A percentile compares a stretch with the other conserved stretches of the same genome.
phyloP scores from a whole-genome alignment of 2,329 filamentous ascomycete species.

The Nothopassalora personata region DNA sequence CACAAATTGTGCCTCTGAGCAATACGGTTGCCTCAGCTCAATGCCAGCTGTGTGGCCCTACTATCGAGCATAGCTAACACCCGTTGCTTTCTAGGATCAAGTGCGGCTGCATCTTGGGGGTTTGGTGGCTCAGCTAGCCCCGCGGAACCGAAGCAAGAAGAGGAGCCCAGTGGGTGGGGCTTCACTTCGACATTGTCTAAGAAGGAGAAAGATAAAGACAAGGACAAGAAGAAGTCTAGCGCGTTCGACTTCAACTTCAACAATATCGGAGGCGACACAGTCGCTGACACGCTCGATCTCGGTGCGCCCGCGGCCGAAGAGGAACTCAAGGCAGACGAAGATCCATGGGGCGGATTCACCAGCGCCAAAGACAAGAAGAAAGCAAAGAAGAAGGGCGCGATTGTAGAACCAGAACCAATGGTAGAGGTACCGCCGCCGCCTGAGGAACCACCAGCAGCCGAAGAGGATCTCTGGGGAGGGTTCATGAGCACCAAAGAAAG shows the following conservation, averaged over 20 bases:
- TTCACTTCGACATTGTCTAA: conserved; percentile 25
- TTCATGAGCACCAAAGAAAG: conserved; percentile 8
- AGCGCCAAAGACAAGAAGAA: conserved; percentile 33
- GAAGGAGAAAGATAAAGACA: conserved; percentile 30
- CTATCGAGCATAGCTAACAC: too few relatives aligned
- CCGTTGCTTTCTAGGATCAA: too few relatives aligned
- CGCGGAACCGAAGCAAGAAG: conserved; percentile 22
- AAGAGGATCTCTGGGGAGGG: conserved; percentile 26
- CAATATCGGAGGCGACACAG: conserved; percentile 12
- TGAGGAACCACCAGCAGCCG: conserved; percentile 18
- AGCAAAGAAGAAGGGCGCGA: conserved; percentile 22
- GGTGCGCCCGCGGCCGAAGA: conserved; percentile 18
- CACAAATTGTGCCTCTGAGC: too few relatives aligned
- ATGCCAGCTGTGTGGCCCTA: too few relatives aligned
- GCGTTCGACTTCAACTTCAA: conserved; percentile 31
- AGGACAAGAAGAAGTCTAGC: conserved; percentile 35
- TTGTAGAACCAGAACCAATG: conserved; percentile 22
- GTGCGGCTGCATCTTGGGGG: conserved; percentile 31
- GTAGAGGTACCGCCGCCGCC: conserved; percentile 21
- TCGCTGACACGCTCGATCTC: conserved; percentile 17
- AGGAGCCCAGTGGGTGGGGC: conserved; percentile 22
- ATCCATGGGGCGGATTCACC: conserved; percentile 26
- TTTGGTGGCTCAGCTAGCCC: conserved; percentile 24
- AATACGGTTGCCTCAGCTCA: too few relatives aligned
- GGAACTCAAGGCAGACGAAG: conserved; percentile 21